These are phyloP conservation scores for Aschersonia sp. DNA, from an alignment of 2,329 filamentous ascomycete genomes.

Conservation along the genomic window DNA sequence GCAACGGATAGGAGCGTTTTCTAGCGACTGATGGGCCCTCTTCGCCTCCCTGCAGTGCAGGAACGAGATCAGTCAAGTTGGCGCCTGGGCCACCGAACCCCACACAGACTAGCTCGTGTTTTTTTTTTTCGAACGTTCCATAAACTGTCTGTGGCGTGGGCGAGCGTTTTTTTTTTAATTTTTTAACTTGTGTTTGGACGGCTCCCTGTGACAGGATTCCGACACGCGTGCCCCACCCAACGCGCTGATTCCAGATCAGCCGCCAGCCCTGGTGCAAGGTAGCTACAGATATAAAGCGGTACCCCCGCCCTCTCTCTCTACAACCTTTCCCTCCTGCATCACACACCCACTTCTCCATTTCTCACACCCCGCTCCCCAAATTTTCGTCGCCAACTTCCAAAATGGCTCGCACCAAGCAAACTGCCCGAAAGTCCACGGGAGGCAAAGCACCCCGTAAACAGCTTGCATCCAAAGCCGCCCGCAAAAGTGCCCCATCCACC, in stretches of 20 bases:
- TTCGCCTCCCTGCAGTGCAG: too few species aligned
- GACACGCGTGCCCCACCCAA: conserved; percentile 11
- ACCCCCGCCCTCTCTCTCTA: conserved; percentile 26
- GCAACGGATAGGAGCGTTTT: too few species aligned
- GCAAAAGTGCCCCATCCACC: conserved; percentile 94
- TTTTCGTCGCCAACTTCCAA: conserved; percentile 16
- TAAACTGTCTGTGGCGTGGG: background rate
- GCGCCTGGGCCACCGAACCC: too few species aligned
- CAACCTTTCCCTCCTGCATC: conserved; percentile 26
- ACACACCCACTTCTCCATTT: conserved; percentile 15
- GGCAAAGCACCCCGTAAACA: conserved; percentile 81
- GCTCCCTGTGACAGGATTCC: background rate
- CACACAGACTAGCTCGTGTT: too few species aligned
- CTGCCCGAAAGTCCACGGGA: conserved; percentile 63
- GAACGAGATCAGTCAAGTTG: too few species aligned
- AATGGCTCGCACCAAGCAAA: conserved; percentile 55
- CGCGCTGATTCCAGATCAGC: conserved; percentile 20
- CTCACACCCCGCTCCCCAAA: conserved; percentile 14
- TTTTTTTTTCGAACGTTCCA: too few species aligned
- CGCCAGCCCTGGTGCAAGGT: conserved; percentile 13
- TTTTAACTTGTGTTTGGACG: background rate
- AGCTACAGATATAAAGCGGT: conserved; percentile 24
- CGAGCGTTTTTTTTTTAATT: background rate
- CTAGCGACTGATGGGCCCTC: too few species aligned
- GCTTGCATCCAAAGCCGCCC: conserved; percentile 94